These are phyloP conservation scores for Tillandsia fasciculata DNA, from an alignment of 176 grass and related monocot species.

Conservation along the genomic window DNA sequence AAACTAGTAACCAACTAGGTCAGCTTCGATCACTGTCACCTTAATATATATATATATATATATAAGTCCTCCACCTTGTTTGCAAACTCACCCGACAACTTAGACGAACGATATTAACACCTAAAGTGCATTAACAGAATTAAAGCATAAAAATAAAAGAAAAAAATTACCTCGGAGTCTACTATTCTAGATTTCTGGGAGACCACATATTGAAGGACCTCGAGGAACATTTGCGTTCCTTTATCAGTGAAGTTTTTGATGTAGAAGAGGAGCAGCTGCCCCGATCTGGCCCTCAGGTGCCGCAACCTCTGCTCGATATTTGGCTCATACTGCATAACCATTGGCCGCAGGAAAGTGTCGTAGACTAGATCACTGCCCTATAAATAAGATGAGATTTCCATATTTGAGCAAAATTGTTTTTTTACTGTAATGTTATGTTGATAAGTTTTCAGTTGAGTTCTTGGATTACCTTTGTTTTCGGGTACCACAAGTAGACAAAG, in stretches of 20 bases:
- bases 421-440: neutral
- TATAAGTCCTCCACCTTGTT: no score
- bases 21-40: no score
- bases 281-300: slow-evolving; percentile 60
- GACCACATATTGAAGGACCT: slow-evolving; percentile 56
- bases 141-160: no score
- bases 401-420: no score
- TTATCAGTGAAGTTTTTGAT: slow-evolving; percentile 78
- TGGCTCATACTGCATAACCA: slow-evolving; percentile 97
- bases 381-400: neutral
- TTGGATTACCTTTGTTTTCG: slow-evolving; percentile 75
- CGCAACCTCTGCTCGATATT: slow-evolving; percentile 79
- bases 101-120: neutral
- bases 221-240: slow-evolving; percentile 63
- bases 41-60: no score
- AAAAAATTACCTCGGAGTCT: neutral
- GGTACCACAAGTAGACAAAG: slow-evolving; percentile 93
- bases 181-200: slow-evolving; percentile 30
- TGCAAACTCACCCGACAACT: no score
- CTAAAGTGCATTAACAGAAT: neutral
- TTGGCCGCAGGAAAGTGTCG: slow-evolving; percentile 68
- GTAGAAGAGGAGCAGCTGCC: slow-evolving; percentile 67
- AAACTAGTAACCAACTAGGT: no score
- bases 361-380: slow-evolving; percentile 85
- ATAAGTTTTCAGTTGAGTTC: neutral